Conservation (phyloP, 148 eudicot species). For the Rheum nobile region DNA sequence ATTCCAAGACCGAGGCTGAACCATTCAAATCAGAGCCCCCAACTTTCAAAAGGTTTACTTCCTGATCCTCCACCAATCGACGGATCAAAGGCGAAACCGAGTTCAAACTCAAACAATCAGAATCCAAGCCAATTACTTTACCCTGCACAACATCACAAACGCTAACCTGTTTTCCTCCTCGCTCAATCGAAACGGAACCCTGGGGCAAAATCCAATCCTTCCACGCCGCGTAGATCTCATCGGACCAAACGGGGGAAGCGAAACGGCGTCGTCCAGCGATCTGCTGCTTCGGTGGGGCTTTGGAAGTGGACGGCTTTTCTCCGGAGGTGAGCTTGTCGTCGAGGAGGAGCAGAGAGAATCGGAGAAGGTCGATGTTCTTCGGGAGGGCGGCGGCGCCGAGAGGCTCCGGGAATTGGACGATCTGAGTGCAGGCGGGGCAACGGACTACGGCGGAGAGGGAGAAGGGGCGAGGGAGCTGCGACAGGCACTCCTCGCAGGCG, state of each 20-base stretch:
- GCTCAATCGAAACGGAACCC: constrained; percentile 23
- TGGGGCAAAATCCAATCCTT: constrained; percentile 50
- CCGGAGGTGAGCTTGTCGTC: neutral
- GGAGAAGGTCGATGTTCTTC: constrained; percentile 78
- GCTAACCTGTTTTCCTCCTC: neutral
- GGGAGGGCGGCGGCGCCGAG: constrained; percentile 52
- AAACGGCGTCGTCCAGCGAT: constrained; percentile 11
- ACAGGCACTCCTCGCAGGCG: constrained; percentile 50
- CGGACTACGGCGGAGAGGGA: constrained; percentile 41
- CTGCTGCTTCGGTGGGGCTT: neutral
- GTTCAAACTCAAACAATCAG: constrained; percentile 2
- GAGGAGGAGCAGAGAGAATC: constrained; percentile 29
- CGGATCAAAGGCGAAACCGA: constrained; percentile 16
- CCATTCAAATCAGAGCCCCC: constrained; percentile 20
- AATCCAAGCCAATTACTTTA: constrained; percentile 14
- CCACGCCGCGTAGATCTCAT: constrained; percentile 45
- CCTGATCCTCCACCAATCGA: constrained; percentile 27
- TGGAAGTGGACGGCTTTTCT: neutral
- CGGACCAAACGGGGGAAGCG: constrained; percentile 33
- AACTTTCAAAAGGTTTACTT: constrained; percentile 37
- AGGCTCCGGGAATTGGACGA: constrained; percentile 37
- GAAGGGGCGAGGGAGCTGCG: constrained; percentile 36
- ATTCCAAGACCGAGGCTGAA: constrained; percentile 21
- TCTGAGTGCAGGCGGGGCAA: constrained; percentile 71
- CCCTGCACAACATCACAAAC: constrained; percentile 13